A percentile compares a stretch with the other conserved stretches of the same genome.
These are phyloP conservation scores for Eucalyptus melliodora DNA, from an alignment of 345 rosid genomes.

Conservation along the genomic window DNA sequence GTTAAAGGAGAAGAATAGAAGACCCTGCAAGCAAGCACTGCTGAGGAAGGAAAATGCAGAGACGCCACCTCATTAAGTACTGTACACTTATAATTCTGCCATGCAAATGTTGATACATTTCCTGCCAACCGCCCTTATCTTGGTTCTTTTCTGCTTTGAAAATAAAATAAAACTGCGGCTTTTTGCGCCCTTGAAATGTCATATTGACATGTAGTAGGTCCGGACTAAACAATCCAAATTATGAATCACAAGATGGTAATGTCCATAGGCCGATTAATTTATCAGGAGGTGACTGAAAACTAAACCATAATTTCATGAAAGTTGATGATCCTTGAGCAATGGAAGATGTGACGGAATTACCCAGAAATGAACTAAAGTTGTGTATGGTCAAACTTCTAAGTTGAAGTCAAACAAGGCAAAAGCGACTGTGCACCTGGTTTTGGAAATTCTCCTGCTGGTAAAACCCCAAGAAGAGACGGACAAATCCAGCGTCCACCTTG, in stretches of 20 bases:
- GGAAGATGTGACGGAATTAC: not conserved
- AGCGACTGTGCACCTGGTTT: slow-evolving; percentile 16
- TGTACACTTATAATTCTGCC: too few species aligned
- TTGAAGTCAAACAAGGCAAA: not conserved
- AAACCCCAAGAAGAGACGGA: slow-evolving; percentile 22
- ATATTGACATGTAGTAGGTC: too few species aligned
- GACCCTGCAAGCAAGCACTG: too few species aligned
- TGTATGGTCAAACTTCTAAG: not conserved
- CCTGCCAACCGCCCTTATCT: too few species aligned
- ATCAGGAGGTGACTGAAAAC: not conserved
- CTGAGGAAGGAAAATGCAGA: too few species aligned
- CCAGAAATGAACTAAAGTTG: not conserved
- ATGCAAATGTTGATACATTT: too few species aligned
- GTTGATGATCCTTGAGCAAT: not conserved
- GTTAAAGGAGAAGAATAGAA: too few species aligned
- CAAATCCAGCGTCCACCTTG: slow-evolving; percentile 33
- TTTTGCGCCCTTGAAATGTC: too few species aligned
- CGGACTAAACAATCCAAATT: not conserved
- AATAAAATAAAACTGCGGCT: too few species aligned
- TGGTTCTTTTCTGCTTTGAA: too few species aligned
- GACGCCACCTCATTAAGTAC: too few species aligned
- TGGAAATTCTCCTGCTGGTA: not conserved
- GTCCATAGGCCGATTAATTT: not conserved
- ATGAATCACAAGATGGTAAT: too few species aligned
- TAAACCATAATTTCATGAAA: not conserved